Evolutionary conservation across 495 filamentous ascomycete species (phyloP).

Genomic region (Cenococcum geophilum): DNA sequence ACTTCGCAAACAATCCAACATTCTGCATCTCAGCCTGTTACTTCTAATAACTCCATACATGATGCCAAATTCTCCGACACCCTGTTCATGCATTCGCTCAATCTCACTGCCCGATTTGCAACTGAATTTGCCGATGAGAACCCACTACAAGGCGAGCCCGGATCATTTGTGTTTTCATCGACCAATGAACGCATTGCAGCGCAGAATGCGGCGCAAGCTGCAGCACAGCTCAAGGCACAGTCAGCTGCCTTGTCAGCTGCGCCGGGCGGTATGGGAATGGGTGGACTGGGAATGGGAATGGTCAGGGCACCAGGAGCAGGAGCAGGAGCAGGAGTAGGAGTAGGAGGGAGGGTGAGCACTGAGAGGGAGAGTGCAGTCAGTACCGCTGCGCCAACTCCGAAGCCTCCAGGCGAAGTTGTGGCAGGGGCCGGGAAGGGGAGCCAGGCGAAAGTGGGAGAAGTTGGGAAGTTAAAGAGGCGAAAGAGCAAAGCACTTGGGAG

Average conservation of each 20-base stretch:
- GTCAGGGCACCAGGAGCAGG: background rate
- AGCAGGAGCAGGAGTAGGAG: background rate
- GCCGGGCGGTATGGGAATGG: background rate
- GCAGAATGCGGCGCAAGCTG: slow-evolving; percentile 23
- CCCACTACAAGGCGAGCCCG: slow-evolving; percentile 77
- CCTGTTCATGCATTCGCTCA: slow-evolving; percentile 30
- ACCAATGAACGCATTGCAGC: slow-evolving; percentile 44
- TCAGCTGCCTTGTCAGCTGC: background rate
- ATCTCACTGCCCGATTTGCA: slow-evolving; percentile 25
- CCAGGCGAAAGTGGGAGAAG: slow-evolving; percentile 39
- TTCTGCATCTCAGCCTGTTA: slow-evolving; percentile 36
- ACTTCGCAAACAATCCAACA: background rate
- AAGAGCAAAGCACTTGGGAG: slow-evolving; percentile 47
- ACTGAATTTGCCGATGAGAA: slow-evolving; percentile 87
- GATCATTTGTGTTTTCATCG: slow-evolving; percentile 71
- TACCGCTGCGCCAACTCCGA: slow-evolving; percentile 26
- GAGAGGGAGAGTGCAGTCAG: slow-evolving; percentile 14
- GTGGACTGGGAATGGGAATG: background rate
- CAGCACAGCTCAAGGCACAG: slow-evolving; percentile 3
- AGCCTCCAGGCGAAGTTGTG: slow-evolving; percentile 14
- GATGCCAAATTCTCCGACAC: slow-evolving; percentile 19
- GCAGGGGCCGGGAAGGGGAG: slow-evolving; percentile 18
- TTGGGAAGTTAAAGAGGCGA: slow-evolving; percentile 48
- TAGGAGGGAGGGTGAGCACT: background rate
- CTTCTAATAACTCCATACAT: slow-evolving; percentile 35